phyloP scores from a whole-genome alignment of 305 asterid genomes.

The Plantago rigida region DNA sequence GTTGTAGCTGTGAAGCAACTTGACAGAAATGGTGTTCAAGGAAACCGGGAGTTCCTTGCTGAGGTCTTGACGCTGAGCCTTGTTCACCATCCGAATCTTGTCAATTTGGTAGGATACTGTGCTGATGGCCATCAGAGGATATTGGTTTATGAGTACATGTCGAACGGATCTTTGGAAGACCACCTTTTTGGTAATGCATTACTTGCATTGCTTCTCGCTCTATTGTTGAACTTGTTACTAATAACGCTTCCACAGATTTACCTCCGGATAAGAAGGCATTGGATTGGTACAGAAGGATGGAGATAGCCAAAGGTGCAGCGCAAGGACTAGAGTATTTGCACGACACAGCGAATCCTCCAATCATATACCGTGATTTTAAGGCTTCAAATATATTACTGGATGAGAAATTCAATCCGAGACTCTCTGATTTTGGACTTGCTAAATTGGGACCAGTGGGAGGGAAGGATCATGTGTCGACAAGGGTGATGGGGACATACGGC shows the following conservation, averaged over 20 bases:
- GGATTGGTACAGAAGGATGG: slow-evolving; percentile 77
- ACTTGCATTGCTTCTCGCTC: not conserved
- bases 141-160: slow-evolving; percentile 63
- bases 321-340: slow-evolving; percentile 82
- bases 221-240: slow-evolving; percentile 1
- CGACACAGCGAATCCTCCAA: slow-evolving; percentile 58
- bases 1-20: slow-evolving; percentile 85
- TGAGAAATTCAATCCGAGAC: slow-evolving; percentile 50
- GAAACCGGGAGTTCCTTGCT: slow-evolving; percentile 70
- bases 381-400: slow-evolving; percentile 65
- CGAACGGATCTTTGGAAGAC: slow-evolving; percentile 65
- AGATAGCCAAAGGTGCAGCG: slow-evolving; percentile 73
- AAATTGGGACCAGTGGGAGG: slow-evolving; percentile 60
- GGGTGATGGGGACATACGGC: slow-evolving; percentile 86
- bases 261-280: slow-evolving; percentile 39
- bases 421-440: slow-evolving; percentile 80
- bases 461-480: slow-evolving; percentile 53
- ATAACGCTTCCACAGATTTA: slow-evolving; percentile 32
- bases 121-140: slow-evolving; percentile 93
- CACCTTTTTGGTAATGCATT: slow-evolving; percentile 52
- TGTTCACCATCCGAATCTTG: slow-evolving; percentile 65
- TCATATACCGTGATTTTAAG: slow-evolving; percentile 69
- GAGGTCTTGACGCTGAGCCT: slow-evolving; percentile 70
- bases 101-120: slow-evolving; percentile 72
- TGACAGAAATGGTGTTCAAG: slow-evolving; percentile 71